Percentiles rank a stretch among this genome's conserved stretches.
These are phyloP conservation scores for Pythium coloratum DNA, from an alignment of 352 stramenopile species.

Conservation along the genomic window DNA sequence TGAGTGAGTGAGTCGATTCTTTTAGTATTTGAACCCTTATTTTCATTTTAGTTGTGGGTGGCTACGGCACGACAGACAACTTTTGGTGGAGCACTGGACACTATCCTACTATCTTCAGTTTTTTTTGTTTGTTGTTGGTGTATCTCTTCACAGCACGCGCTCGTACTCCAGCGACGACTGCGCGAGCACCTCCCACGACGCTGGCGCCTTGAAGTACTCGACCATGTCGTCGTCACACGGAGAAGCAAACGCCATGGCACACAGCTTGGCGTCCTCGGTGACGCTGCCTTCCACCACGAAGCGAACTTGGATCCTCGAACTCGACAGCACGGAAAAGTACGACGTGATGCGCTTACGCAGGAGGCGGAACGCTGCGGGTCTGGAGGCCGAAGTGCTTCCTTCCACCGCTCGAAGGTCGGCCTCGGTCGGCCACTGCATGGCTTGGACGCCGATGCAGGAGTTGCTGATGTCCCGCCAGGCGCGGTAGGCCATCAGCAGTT, in stretches of 20 bases:
- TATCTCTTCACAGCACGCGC: slow-evolving; percentile 4
- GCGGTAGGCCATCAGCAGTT: slow-evolving; percentile 59
- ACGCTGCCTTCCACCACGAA: slow-evolving; percentile 62
- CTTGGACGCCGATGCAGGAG: slow-evolving; percentile 50
- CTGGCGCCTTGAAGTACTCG: slow-evolving; percentile 71
- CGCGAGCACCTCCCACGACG: slow-evolving; percentile 65
- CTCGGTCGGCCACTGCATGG: slow-evolving; percentile 67
- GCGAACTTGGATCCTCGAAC: slow-evolving; percentile 47
- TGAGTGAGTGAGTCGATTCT: neutral
- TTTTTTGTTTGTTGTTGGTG: neutral
- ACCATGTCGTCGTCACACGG: slow-evolving; percentile 61
- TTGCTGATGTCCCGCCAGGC: slow-evolving; percentile 62
- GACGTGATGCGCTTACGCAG: slow-evolving; percentile 62
- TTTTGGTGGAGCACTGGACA: neutral
- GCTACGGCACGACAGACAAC: neutral
- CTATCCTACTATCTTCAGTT: neutral
- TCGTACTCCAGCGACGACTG: slow-evolving; percentile 66
- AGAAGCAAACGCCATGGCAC: slow-evolving; percentile 36
- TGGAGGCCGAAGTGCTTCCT: neutral
- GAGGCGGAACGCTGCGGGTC: slow-evolving; percentile 21
- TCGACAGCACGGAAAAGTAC: slow-evolving; percentile 62
- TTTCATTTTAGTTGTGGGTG: neutral
- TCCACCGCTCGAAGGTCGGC: neutral
- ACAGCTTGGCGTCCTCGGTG: slow-evolving; percentile 23
- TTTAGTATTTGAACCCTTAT: neutral